Conservation (phyloP, 192 early-diverging fungal species). For the Rhizophagus sp. region DNA sequence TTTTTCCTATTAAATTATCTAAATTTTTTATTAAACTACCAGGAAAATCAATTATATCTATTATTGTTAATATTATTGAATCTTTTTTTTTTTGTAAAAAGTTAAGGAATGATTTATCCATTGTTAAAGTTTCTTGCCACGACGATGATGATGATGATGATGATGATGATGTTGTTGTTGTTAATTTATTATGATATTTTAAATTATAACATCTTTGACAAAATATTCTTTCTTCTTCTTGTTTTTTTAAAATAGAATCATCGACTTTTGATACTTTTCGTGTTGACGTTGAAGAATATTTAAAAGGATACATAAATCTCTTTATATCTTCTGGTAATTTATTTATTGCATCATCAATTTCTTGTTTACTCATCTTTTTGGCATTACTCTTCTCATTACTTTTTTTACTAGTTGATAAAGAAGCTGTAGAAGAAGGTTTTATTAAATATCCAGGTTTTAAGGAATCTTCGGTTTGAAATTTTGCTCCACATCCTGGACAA, state of each 20-base stretch:
- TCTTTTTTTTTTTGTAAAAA: constrained; percentile 57
- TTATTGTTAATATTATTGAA: constrained; percentile 57
- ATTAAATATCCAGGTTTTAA: constrained; percentile 56
- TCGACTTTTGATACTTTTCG: neutral
- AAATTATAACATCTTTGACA: constrained; percentile 73
- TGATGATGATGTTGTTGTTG: neutral
- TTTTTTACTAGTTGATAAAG: neutral
- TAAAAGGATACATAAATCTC: constrained; percentile 39
- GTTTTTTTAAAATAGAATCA: too few relatives aligned
- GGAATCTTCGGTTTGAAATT: constrained; percentile 52
- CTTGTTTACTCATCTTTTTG: constrained; percentile 11
- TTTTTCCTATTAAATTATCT: constrained; percentile 50
- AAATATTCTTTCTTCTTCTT: constrained; percentile 28
- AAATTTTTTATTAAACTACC: constrained; percentile 55
- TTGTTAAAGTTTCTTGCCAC: constrained; percentile 53
- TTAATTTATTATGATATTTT: constrained; percentile 51
- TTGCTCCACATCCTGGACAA: constrained; percentile 71
- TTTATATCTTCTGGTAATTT: constrained; percentile 41
- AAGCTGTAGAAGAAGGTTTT: neutral
- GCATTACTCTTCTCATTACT: constrained; percentile 37
- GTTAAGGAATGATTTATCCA: constrained; percentile 49
- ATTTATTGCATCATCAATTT: constrained; percentile 38
- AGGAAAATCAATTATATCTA: constrained; percentile 72
- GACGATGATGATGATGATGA: neutral
- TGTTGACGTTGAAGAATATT: constrained; percentile 36